Base-by-base conservation (phyloP, 83 land plant species). In the Thuja plicata region DNA sequence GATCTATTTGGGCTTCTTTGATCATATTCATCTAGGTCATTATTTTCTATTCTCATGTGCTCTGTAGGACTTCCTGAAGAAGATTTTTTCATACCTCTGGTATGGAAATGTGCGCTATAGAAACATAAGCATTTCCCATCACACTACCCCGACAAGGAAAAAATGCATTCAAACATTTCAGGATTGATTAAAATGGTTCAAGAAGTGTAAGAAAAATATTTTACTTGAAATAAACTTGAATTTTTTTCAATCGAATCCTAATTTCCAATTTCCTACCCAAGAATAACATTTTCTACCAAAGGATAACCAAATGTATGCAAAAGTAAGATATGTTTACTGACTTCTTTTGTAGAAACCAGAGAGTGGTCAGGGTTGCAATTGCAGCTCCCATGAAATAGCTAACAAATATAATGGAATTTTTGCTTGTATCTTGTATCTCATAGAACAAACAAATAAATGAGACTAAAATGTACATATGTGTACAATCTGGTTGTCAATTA, bases 231-330 rank as follows among this genome's bases (percentile, higher is more conserved):
- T 93, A 84, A 89, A 90, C 88, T 93, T 93, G 16, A 90, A 89
- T 2, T 89, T 91, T 12, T n/a, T n/a, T n/a, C n/a, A n/a, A 41
- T 84, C 94, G 92, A 95, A 86, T 90, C 62, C 60, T 92, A 89
- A 10, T 91, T 78, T 52, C 84, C 87, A 55, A 92, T 87, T 15
- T 90, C 93, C 32, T 84, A 52, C 70, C 88, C 87, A 52, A 95
- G 89, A 8, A 91, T 50, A 40, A 87, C 82, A 88, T 95, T 90
- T 16, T 95, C 96, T 0, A 95, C 90, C 46, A 95, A 27, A 21
- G 95, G 95, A 5, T 90, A 89, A 54, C 96, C 96, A 81, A 93
- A 95, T 35, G 95, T 95, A 95, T 88, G 93, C 95, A 93, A 12
- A 93, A 81, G 41, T 92, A 71, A 41, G 90, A 40, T 0, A 7